phyloP scores from a whole-genome alignment of 202 grass and related monocot species.

The Brachypodium distachyon region DNA sequence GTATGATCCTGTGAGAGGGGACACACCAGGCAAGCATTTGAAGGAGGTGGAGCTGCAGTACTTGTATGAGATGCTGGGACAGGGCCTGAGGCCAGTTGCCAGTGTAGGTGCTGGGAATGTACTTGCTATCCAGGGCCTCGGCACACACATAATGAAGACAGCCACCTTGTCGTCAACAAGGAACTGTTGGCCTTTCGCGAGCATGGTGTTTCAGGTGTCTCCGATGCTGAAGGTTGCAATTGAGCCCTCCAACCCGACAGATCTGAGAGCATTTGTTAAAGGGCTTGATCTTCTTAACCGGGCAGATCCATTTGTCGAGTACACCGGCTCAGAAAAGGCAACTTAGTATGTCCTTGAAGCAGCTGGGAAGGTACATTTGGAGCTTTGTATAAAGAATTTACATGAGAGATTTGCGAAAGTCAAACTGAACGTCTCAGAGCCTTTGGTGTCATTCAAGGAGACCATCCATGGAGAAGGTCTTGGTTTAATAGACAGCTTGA shows the following conservation, averaged over 20 bases:
- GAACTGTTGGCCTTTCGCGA: constrained; percentile 49
- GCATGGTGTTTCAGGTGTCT: constrained; percentile 54
- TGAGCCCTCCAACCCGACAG: constrained; percentile 47
- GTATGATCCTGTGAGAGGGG: constrained; percentile 38
- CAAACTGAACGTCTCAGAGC: constrained; percentile 37
- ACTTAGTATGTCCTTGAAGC: constrained; percentile 48
- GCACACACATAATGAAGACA: constrained; percentile 42
- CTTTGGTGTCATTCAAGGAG: constrained; percentile 56
- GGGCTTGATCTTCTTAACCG: constrained; percentile 47
- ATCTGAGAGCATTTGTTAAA: constrained; percentile 36
- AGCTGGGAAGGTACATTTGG: constrained; percentile 57
- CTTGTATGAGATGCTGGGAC: constrained; percentile 53
- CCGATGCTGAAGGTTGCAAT: constrained; percentile 56
- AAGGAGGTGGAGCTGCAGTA: constrained; percentile 44
- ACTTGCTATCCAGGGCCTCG: constrained; percentile 45
- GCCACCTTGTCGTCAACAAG: constrained; percentile 44
- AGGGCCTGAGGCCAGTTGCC: constrained; percentile 28
- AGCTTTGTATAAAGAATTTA: constrained; percentile 54
- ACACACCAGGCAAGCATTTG: constrained; percentile 31
- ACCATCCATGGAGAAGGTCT: constrained; percentile 45
- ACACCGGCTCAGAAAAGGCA: constrained; percentile 40
- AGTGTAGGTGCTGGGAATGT: constrained; percentile 32
- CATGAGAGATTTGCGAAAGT: constrained; percentile 58
- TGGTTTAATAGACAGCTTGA: constrained; percentile 19
- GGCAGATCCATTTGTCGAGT: constrained; percentile 55